A percentile compares a stretch with the other conserved stretches of the same genome.
Conservation (phyloP, 106 monocot genomes). For the Dendrobium huoshanense region DNA sequence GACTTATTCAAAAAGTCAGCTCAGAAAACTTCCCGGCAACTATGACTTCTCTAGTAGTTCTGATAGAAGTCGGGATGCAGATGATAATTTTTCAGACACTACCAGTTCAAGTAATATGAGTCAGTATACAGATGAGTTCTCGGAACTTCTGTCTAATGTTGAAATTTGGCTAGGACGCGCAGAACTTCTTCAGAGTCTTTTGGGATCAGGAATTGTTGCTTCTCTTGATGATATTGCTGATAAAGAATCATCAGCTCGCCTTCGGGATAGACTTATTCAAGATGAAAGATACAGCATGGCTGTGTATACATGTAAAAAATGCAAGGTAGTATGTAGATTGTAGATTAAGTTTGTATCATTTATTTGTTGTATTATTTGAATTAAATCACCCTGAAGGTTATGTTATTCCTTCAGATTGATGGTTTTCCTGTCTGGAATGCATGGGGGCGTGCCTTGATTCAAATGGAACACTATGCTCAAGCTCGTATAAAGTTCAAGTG, state of each 20-base stretch:
- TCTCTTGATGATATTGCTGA: conserved; percentile 94
- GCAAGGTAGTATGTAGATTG: conserved; percentile 53
- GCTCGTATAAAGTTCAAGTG: conserved; percentile 97
- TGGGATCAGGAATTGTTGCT: conserved; percentile 87
- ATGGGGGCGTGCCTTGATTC: conserved; percentile 93
- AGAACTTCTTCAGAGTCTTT: conserved; percentile 93
- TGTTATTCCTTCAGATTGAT: conserved; percentile 51
- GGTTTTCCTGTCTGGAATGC: conserved; percentile 94
- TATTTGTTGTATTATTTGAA: neutral
- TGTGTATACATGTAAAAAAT: conserved; percentile 95
- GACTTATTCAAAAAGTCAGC: conserved; percentile 56
- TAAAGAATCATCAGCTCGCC: conserved; percentile 62
- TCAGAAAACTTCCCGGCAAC: conserved; percentile 54
- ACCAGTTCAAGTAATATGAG: conserved; percentile 50
- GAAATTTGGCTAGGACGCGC: conserved; percentile 85
- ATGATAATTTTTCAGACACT: conserved; percentile 63
- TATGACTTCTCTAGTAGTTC: conserved; percentile 58
- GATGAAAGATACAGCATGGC: conserved; percentile 96
- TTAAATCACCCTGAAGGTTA: neutral
- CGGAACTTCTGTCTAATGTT: conserved; percentile 56
- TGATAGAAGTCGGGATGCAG: conserved; percentile 58
- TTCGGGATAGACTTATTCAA: conserved; percentile 72
- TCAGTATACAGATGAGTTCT: conserved; percentile 64
- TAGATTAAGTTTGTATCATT: neutral
- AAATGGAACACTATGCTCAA: conserved; percentile 85